phyloP scores from a whole-genome alignment of 306 rosid species.

The Pterocarpus macrocarpus region DNA sequence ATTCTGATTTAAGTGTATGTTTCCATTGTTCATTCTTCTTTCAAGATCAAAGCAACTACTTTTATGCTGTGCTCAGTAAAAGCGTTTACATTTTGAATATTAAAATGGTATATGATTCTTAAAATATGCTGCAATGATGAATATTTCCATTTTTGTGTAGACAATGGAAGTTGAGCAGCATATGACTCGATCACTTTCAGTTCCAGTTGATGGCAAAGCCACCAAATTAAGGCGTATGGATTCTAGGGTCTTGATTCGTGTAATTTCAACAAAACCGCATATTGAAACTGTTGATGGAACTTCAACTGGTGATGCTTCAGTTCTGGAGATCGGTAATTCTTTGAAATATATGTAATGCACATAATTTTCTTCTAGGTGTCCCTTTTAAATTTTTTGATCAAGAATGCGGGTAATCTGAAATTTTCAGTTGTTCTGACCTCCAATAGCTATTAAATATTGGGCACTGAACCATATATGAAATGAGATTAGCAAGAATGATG shows the following conservation, averaged over 20 bases:
- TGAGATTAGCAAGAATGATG: slow-evolving; percentile 10
- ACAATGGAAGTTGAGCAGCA: slow-evolving; percentile 60
- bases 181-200: slow-evolving; percentile 83
- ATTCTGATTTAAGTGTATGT: slow-evolving; percentile 61
- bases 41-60: slow-evolving; percentile 26
- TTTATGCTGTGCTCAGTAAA: background rate
- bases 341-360: slow-evolving; percentile 8
- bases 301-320: slow-evolving; percentile 53
- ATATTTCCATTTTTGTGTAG: slow-evolving; percentile 54
- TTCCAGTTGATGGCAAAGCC: slow-evolving; percentile 68
- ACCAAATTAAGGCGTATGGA: slow-evolving; percentile 62
- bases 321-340: slow-evolving; percentile 64
- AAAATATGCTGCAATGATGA: slow-evolving; percentile 28
- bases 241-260: slow-evolving; percentile 77
- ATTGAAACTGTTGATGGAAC: slow-evolving; percentile 51
- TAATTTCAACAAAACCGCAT: slow-evolving; percentile 70
- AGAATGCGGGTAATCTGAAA: slow-evolving; percentile 6
- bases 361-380: slow-evolving; percentile 5
- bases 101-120: slow-evolving; percentile 17
- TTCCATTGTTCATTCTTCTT: slow-evolving; percentile 29
- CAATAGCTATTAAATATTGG: background rate
- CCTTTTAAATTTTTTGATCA: slow-evolving; percentile 41
- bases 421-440: slow-evolving; percentile 17
- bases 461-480: slow-evolving; percentile 18
- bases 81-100: background rate